A percentile compares a stretch with the other conserved stretches of the same genome.
Evolutionary conservation across 108 stramenopile species (phyloP).

Genomic region (Tribonema minus): DNA sequence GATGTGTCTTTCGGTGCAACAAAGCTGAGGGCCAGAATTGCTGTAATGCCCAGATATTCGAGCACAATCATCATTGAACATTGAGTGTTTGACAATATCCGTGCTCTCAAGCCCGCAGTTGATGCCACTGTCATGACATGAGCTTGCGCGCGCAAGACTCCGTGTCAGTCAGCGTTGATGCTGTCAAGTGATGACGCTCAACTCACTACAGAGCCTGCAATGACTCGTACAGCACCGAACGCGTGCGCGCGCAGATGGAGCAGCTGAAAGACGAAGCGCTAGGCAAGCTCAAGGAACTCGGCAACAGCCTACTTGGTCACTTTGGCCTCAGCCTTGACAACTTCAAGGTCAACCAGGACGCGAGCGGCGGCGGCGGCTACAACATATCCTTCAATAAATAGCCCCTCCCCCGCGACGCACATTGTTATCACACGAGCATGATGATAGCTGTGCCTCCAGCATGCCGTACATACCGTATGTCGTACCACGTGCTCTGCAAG

Average conservation of each 20-base stretch:
- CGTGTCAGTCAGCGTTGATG: too few relatives aligned
- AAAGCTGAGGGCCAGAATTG: too few relatives aligned
- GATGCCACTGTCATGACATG: background rate
- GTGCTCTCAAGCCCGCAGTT: too few relatives aligned
- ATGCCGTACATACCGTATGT: too few relatives aligned
- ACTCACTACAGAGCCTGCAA: too few relatives aligned
- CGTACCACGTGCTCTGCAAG: too few relatives aligned
- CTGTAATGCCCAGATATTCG: too few relatives aligned
- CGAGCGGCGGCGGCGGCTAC: constrained; percentile 73
- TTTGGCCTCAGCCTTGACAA: constrained; percentile 95
- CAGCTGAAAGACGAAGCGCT: constrained; percentile 48
- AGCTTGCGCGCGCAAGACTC: background rate
- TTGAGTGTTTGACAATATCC: too few relatives aligned
- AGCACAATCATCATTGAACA: too few relatives aligned
- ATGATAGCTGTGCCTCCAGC: too few relatives aligned
- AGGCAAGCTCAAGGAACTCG: constrained; percentile 90
- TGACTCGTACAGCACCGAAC: background rate
- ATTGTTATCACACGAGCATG: background rate
- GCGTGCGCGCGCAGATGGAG: constrained; percentile 16
- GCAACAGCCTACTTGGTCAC: constrained; percentile 85
- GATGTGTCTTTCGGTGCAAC: too few relatives aligned
- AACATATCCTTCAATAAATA: constrained; percentile 72
- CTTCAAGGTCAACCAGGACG: constrained; percentile 89
- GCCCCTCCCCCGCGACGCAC: background rate
- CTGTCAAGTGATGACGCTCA: too few relatives aligned